Evolutionary conservation across 768 basidiomycete species (phyloP), one percentile per base, ranked within the genome.

Genomic region (Suillus alpinus): DNA sequence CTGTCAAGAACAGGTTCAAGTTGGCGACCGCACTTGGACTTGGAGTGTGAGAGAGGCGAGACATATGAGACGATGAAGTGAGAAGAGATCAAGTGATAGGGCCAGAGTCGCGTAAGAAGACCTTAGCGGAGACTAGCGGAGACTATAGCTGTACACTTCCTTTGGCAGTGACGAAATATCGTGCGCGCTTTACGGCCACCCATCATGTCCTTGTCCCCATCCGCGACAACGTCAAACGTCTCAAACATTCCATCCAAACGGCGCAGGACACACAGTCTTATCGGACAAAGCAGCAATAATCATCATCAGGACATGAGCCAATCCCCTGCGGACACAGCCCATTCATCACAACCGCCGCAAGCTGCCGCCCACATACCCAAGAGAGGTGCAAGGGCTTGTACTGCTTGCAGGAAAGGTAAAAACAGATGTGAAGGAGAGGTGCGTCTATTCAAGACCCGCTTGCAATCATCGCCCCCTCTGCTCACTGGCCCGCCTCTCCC

Each of bases 351-450:
- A 66, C 61, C 59, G 18, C 57, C 67, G 23, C 80, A 76, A 59
- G 59, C 73, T 58, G 34, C 79, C 34, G 70, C 79, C n/a, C 89
- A 93, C 73, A 89, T 92, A 66, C 91, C 92, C 47, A 94, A 94
- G 82, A 83, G 92, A 68, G 92, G 92, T n/a, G 90, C 91, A 59
- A 81, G 91, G 64, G 92, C 92, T 58, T 94, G 92, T 73, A 93
- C 92, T 16, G 86, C 88, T 64, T 94, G 92, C 76, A 86, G 92
- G 72, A 92, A 92, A 68, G 92, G 92, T 60, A 95, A 94, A 81
- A 95, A 95, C 80, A 81, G 92, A 73, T 95, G 93, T 71, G 93
- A 95, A 78, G 92, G 92, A 76, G 92, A 93, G 84, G 92, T 92
- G 70, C 72, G 83, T 66, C 32, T 64, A 60, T 59, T 71, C 56